These are phyloP conservation scores for Orbilia oligospora DNA, from an alignment of 2,329 filamentous ascomycete species.

Conservation along the genomic window DNA sequence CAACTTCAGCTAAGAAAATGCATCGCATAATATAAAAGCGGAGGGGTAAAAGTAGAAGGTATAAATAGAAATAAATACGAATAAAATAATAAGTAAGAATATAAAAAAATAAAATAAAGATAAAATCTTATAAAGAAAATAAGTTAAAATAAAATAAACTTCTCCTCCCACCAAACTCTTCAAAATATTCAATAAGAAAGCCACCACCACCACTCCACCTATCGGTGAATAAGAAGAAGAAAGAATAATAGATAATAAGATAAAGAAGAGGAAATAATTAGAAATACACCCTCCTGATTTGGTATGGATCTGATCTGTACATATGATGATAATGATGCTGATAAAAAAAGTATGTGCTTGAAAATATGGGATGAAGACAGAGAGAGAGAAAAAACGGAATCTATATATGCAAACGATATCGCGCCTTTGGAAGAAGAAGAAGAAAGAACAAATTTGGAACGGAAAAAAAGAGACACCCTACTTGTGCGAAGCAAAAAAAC, in stretches of 20 bases:
- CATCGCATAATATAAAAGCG: too few relatives aligned
- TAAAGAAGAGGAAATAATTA: conserved; percentile 35
- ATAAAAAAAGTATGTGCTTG: conserved; percentile 7
- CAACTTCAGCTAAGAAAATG: neutral
- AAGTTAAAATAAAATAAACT: conserved; percentile 21
- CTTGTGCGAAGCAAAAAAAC: neutral
- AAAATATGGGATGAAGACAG: neutral
- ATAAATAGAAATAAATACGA: too few relatives aligned
- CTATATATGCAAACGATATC: conserved; percentile 21
- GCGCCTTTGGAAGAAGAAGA: neutral
- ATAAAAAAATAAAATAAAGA: conserved; percentile 46
- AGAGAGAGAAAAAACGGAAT: conserved; percentile 1
- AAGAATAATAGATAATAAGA: neutral
- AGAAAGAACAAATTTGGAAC: neutral
- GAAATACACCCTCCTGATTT: conserved; percentile 33
- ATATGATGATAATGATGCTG: neutral
- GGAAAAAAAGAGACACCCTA: neutral
- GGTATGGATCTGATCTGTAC: conserved; percentile 35
- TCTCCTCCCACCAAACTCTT: conserved; percentile 5
- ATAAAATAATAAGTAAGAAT: neutral
- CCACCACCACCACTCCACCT: neutral
- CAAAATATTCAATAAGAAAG: too few relatives aligned
- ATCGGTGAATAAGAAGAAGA: neutral
- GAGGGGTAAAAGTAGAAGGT: conserved; percentile 1
- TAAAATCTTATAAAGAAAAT: conserved; percentile 10